A percentile compares a stretch with the other conserved stretches of the same genome.
Evolutionary conservation across 179 eudicot species (phyloP).

Genomic region (Beta lomatogona): DNA sequence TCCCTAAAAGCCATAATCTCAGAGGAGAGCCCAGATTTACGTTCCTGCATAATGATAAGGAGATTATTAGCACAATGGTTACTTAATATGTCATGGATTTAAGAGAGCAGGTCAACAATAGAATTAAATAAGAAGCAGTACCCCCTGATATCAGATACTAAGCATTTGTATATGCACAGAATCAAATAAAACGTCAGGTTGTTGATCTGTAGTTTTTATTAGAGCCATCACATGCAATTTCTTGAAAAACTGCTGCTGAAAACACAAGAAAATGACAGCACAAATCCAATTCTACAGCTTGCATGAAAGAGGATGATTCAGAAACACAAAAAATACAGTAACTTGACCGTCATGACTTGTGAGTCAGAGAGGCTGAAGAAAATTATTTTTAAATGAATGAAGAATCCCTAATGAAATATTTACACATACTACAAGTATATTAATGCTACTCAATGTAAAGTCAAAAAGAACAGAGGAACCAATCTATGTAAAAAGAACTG

Average conservation of each 20-base stretch:
- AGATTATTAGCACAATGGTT: constrained; percentile 11
- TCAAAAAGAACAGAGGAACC: background rate
- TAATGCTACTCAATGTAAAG: background rate
- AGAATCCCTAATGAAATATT: background rate
- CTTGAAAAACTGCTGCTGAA: background rate
- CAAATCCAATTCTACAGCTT: background rate
- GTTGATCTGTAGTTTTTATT: background rate
- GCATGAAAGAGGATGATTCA: background rate
- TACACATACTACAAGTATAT: background rate
- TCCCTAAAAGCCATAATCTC: constrained; percentile 96
- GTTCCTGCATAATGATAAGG: constrained; percentile 62
- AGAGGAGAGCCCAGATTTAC: constrained; percentile 81
- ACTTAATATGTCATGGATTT: background rate
- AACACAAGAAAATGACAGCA: background rate
- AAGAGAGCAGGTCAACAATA: background rate
- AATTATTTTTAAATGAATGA: background rate
- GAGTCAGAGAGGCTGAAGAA: constrained; percentile 1
- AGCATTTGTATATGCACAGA: background rate
- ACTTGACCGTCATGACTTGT: background rate
- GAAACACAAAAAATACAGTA: background rate
- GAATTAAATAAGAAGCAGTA: background rate
- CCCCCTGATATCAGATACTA: background rate
- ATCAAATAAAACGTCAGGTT: constrained; percentile 5
- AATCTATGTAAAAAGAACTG: background rate
- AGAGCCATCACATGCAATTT: background rate